Conservation (phyloP, 257 asterid species). For the Nicotiana noctiflora region DNA sequence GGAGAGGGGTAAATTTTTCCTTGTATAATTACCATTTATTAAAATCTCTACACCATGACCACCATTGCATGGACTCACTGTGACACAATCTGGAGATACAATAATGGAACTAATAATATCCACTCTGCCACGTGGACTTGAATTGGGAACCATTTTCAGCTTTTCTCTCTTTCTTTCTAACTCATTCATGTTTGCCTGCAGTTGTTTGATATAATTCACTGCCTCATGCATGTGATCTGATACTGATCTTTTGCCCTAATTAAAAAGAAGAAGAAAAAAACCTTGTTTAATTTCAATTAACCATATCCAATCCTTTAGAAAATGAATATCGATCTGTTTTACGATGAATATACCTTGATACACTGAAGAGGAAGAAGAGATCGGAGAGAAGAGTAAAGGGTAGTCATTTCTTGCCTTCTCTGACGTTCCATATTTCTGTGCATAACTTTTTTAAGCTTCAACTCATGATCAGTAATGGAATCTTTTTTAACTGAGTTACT, state of each 20-base stretch:
- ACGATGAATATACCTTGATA: conserved; percentile 13
- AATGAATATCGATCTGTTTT: no score
- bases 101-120: not conserved
- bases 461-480: not conserved
- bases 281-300: no score
- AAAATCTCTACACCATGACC: conserved; percentile 33
- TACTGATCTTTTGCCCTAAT: conserved; percentile 45
- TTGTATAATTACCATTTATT: conserved; percentile 15
- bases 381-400: conserved; percentile 13
- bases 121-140: not conserved
- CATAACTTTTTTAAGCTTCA: conserved; percentile 11
- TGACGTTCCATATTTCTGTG: conserved; percentile 28
- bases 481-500: not conserved
- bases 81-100: conserved; percentile 11
- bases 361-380: conserved; percentile 12
- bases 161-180: conserved; percentile 23
- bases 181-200: conserved; percentile 29
- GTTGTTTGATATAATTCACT: conserved; percentile 32
- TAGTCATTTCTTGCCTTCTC: conserved; percentile 30
- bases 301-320: no score
- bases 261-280: not conserved
- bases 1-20: conserved; percentile 22
- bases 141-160: conserved; percentile 8
- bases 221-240: conserved; percentile 41
- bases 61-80: conserved; percentile 28